A percentile compares a stretch with the other conserved stretches of the same genome.
Conservation (phyloP, 2,329 filamentous ascomycete genomes). For the Karstenula rhodostoma region DNA sequence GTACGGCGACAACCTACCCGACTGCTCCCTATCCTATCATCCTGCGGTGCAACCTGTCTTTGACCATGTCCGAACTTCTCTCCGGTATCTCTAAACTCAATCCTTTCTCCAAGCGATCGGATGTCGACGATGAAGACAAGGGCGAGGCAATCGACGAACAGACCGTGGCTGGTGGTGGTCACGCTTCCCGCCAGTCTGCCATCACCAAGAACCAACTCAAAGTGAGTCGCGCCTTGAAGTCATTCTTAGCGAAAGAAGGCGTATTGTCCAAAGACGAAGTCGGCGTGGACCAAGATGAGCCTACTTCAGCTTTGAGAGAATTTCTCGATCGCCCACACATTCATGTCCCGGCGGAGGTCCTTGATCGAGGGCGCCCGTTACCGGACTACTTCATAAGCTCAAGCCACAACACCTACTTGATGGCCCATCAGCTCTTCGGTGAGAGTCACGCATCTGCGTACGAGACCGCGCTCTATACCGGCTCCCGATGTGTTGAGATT, state of each 20-base stretch:
- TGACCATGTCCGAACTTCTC: conserved; percentile 44
- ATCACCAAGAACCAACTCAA: conserved; percentile 64
- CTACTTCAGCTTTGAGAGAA: conserved; percentile 56
- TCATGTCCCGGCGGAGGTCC: conserved; percentile 62
- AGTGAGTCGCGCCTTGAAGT: conserved; percentile 66
- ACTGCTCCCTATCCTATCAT: conserved; percentile 13
- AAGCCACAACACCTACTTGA: conserved; percentile 76
- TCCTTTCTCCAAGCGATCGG: conserved; percentile 39
- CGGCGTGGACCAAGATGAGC: conserved; percentile 55
- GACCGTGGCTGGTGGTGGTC: conserved; percentile 67
- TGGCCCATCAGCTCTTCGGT: conserved; percentile 74
- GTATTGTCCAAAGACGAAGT: conserved; percentile 60
- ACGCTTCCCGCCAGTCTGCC: conserved; percentile 58
- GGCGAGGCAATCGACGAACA: conserved; percentile 61
- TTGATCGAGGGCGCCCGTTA: conserved; percentile 67
- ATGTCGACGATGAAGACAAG: conserved; percentile 59
- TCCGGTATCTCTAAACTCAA: conserved; percentile 44
- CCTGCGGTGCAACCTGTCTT: background rate
- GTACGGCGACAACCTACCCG: background rate
- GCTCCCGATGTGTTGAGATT: conserved; percentile 75
- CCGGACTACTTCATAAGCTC: conserved; percentile 77
- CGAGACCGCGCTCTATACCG: conserved; percentile 67
- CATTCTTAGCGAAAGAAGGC: conserved; percentile 63
- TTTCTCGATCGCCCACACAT: conserved; percentile 67
- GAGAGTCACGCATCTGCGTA: conserved; percentile 70